Conservation (phyloP, 2,329 filamentous ascomycete species). For the Alternaria arbusti region DNA sequence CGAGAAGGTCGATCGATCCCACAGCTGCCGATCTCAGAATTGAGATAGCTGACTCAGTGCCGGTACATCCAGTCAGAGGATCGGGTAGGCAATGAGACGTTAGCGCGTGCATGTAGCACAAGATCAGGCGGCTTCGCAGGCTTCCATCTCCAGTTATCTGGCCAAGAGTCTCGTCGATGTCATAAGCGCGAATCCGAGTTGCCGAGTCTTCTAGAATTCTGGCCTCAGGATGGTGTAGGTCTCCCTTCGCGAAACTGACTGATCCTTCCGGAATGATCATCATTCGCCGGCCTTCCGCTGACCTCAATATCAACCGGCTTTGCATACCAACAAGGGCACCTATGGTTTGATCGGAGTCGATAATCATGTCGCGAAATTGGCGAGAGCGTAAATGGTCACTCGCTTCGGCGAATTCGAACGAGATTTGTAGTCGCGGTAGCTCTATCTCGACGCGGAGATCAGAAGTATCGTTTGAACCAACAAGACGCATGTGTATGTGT, state of each 20-base stretch:
- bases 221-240: slow-evolving; percentile 20
- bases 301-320: slow-evolving; percentile 31
- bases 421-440: slow-evolving; percentile 18
- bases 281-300: neutral
- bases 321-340: slow-evolving; percentile 33
- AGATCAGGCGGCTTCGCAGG: slow-evolving; percentile 59
- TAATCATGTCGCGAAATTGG: slow-evolving; percentile 33
- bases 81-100: slow-evolving; percentile 62
- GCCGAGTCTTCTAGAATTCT: slow-evolving; percentile 16
- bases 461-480: neutral
- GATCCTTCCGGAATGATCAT: neutral
- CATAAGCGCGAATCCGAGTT: slow-evolving; percentile 52
- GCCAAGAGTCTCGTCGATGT: slow-evolving; percentile 58
- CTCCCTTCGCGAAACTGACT: neutral
- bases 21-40: slow-evolving; percentile 59
- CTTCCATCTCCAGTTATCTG: slow-evolving; percentile 59
- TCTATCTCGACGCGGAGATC: slow-evolving; percentile 16
- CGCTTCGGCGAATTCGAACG: slow-evolving; percentile 11
- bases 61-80: slow-evolving; percentile 56
- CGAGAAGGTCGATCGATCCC: slow-evolving; percentile 55
- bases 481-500: slow-evolving; percentile 23
- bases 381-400: slow-evolving; percentile 23
- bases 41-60: slow-evolving; percentile 61
- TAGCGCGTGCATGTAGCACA: slow-evolving; percentile 61
- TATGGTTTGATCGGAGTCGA: slow-evolving; percentile 33